Percentiles rank a stretch among this genome's conserved stretches.
Conservation (phyloP, 495 filamentous ascomycete genomes). For the Echria macrotheca region DNA sequence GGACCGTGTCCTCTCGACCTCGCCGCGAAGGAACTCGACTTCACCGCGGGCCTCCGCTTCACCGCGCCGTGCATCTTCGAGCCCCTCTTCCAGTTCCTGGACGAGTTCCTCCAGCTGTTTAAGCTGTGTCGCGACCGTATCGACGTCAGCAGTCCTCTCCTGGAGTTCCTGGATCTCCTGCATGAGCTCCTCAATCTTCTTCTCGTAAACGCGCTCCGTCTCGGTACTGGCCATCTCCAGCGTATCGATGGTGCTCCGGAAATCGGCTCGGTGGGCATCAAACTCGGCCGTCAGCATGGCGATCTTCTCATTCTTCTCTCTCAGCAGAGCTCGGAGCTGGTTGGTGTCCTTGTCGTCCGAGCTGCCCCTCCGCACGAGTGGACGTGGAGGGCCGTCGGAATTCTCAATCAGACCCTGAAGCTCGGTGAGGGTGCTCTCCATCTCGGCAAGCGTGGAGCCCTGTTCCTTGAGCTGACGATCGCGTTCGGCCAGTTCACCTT, state of each 20-base stretch:
- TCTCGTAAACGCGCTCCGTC: constrained; percentile 96
- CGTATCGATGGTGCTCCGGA: constrained; percentile 93
- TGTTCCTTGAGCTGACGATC: constrained; percentile 87
- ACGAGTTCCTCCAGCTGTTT: constrained; percentile 95
- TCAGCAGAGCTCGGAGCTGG: constrained; percentile 72
- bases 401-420: constrained; percentile 63
- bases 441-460: constrained; percentile 70
- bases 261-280: constrained; percentile 91
- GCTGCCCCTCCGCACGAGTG: constrained; percentile 39
- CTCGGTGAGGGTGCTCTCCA: constrained; percentile 73
- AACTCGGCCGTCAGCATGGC: constrained; percentile 88
- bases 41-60: constrained; percentile 95
- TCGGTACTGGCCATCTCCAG: constrained; percentile 94
- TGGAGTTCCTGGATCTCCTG: constrained; percentile 77
- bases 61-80: constrained; percentile 93
- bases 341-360: constrained; percentile 73
- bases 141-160: constrained; percentile 79
- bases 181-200: constrained; percentile 82
- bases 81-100: constrained; percentile 90
- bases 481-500: constrained; percentile 69
- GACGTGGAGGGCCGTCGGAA: constrained; percentile 36
- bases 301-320: constrained; percentile 97
- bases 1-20: constrained; percentile 88
- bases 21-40: constrained; percentile 91
- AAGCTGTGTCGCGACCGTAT: constrained; percentile 81